Evolutionary conservation across 2,329 filamentous ascomycete species (phyloP).

Genomic region (Coniochaeta sp.): DNA sequence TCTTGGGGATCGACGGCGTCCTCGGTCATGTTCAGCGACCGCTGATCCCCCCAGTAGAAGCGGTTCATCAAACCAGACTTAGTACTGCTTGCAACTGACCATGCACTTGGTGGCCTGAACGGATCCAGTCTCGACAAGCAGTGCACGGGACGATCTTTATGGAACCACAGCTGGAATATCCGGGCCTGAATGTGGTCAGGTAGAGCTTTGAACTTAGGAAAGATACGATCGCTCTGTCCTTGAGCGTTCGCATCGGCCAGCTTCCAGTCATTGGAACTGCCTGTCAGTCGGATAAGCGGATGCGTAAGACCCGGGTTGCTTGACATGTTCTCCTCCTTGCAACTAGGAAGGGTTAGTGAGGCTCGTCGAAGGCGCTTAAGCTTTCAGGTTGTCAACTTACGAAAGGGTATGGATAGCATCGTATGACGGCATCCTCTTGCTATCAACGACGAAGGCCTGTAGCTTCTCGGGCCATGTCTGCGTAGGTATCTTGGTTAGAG

Average conservation of each 20-base stretch:
- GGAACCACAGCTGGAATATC: constrained; percentile 29
- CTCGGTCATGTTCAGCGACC: constrained; percentile 22
- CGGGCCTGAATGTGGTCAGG: constrained; percentile 19
- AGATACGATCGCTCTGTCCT: background rate
- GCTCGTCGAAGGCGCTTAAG: background rate
- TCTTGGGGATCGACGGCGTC: constrained; percentile 25
- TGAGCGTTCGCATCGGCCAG: background rate
- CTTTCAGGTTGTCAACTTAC: background rate
- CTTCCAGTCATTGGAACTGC: background rate
- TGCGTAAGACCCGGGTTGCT: constrained; percentile 12
- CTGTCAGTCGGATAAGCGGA: constrained; percentile 17
- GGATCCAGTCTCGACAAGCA: constrained; percentile 38
- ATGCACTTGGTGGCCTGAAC: constrained; percentile 13
- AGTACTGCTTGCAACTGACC: background rate
- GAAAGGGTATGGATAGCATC: background rate
- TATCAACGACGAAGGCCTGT: background rate
- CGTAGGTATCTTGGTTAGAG: background rate
- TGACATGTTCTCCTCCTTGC: constrained; percentile 28
- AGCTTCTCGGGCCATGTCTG: background rate
- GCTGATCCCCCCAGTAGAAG: constrained; percentile 29
- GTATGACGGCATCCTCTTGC: background rate
- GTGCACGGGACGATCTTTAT: constrained; percentile 28
- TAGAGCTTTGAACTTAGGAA: constrained; percentile 21
- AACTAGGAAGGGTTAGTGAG: constrained; percentile 9
- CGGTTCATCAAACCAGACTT: constrained; percentile 24